These are phyloP conservation scores for Erigeron canadensis DNA, from an alignment of 129 eudicot species.

Conservation along the genomic window DNA sequence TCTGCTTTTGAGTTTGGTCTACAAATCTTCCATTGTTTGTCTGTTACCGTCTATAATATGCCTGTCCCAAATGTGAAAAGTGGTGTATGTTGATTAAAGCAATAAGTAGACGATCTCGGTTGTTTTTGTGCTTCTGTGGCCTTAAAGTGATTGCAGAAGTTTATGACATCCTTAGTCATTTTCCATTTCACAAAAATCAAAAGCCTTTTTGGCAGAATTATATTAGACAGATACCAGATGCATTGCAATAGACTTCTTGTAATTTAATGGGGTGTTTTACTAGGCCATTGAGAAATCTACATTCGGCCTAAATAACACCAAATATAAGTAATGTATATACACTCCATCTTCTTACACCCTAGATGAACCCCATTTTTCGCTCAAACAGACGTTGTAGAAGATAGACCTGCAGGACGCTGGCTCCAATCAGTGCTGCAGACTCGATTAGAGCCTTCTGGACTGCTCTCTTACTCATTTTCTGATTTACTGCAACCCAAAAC, in stretches of 20 bases:
- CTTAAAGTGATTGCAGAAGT: not conserved
- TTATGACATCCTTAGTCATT: not conserved
- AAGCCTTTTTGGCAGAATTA: no score
- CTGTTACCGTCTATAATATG: not conserved
- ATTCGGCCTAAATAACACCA: not conserved
- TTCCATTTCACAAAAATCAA: not conserved
- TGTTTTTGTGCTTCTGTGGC: not conserved
- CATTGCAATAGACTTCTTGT: not conserved
- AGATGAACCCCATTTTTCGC: constrained; percentile 50
- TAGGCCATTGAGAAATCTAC: constrained; percentile 5
- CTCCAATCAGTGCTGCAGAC: constrained; percentile 61
- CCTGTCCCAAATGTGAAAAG: not conserved
- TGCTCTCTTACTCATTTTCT: constrained; percentile 61
- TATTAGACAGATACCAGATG: no score
- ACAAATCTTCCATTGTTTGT: not conserved
- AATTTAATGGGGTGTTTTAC: not conserved
- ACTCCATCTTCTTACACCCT: constrained; percentile 36
- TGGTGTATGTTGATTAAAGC: not conserved
- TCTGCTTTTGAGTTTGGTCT: not conserved
- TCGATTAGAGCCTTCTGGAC: constrained; percentile 67
- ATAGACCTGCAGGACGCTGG: constrained; percentile 60
- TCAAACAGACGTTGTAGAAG: constrained; percentile 62
- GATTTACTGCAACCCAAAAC: constrained; percentile 49
- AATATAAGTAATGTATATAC: not conserved
- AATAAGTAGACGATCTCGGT: not conserved